Evolutionary conservation across 805 yeast genomes (phyloP).

Genomic region (Wickerhamomyces bovis): DNA sequence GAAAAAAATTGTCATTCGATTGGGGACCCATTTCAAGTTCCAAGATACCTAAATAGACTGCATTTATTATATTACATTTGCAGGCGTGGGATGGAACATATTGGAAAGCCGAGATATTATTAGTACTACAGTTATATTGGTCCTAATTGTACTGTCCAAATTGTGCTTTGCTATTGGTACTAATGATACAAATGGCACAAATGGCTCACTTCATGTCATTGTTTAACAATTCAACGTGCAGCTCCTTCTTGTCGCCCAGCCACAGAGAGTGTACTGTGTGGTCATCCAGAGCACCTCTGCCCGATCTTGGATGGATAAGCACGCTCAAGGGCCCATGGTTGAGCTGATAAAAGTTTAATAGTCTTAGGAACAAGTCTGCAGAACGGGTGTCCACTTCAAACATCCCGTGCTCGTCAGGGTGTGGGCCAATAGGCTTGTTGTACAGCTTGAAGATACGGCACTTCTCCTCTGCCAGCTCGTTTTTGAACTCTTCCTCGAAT

Average conservation of each 20-base stretch:
- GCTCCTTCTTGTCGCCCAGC: slow-evolving; percentile 41
- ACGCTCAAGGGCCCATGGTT: slow-evolving; percentile 49
- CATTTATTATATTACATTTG: no score
- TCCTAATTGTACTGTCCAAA: not conserved
- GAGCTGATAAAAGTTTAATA: slow-evolving; percentile 46
- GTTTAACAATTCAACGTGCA: slow-evolving; percentile 10
- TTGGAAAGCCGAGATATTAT: no score
- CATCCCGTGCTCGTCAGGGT: slow-evolving; percentile 44
- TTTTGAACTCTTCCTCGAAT: slow-evolving; percentile 35
- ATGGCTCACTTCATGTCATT: not conserved
- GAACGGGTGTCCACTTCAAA: slow-evolving; percentile 49
- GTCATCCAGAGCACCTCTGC: slow-evolving; percentile 34
- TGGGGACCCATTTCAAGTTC: not conserved
- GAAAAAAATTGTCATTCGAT: not conserved
- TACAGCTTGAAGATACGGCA: slow-evolving; percentile 40
- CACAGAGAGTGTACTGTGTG: slow-evolving; percentile 53
- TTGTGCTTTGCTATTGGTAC: no score
- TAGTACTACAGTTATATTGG: no score
- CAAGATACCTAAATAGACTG: no score
- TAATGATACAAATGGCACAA: no score
- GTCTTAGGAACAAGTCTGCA: slow-evolving; percentile 37
- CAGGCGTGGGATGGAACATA: no score
- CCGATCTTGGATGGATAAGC: slow-evolving; percentile 47
- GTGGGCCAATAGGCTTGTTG: slow-evolving; percentile 51
- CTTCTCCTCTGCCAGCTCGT: slow-evolving; percentile 33